Base-by-base conservation (phyloP, 148 eudicot species). In the Chenopodium formosanum region DNA sequence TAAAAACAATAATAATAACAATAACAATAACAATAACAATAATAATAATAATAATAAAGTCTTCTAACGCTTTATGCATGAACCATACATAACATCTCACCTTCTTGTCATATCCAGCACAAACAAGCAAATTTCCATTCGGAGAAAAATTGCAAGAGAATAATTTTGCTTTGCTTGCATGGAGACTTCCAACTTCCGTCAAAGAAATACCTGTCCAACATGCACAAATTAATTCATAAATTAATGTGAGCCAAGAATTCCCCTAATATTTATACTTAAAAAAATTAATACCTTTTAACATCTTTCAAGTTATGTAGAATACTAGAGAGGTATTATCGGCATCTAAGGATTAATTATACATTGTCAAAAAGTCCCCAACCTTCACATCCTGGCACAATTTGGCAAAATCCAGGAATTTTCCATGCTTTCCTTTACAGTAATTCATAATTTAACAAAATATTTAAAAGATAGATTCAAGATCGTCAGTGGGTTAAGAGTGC, bases 41-140 rank as follows among this genome's bases (percentile, higher is more conserved):
- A 25, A 25, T 25, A 25, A 25, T 25, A 25, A 25, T 25, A 25
- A 25, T 25, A 25, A 25, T 25, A 25, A 25, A 25, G 50, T 34
- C 9, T 4, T 13, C 2, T 20, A 16, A 52, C 40, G 23, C 50
- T 56, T 25, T 13, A 48, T 66, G 67, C 1, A 32, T 46, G 25
- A 70, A 37, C 76, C 16, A 82, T 6, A 11, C 27, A 34, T 48
- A 56, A 27, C 50, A 68, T 20, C n/a, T 29, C 74, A 90, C 93
- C 94, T 86, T 86, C 72, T 81, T 88, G 47, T 85, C 90, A 63
- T 86, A 85, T 25, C 94, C 94, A 74, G 88, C 92, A 89, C 82
- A 79, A 75, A 92, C 94, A 52, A 91, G 76, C 17, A 83, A 63
- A 60, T 78, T 85, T 16, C 94, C 94, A 14, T 82, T 83, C 6